These are phyloP conservation scores for Purshia tridentata DNA, from an alignment of 306 rosid species.

Conservation along the genomic window DNA sequence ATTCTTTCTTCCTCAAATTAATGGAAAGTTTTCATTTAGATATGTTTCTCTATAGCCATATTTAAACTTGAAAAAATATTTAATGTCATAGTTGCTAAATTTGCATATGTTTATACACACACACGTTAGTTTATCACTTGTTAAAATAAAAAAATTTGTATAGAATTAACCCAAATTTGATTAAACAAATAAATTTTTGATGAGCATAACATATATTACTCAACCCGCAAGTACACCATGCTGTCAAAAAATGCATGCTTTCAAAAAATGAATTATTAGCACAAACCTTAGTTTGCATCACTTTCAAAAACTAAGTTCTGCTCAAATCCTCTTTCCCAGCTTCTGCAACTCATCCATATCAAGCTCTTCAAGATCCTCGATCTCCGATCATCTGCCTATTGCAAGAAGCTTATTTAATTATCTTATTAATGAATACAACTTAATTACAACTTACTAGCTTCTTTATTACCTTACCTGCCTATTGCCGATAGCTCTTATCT, in stretches of 20 bases:
- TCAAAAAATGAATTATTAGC: neutral
- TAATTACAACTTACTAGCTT: too few species aligned
- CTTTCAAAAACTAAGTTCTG: slow-evolving; percentile 39
- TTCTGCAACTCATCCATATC: slow-evolving; percentile 29
- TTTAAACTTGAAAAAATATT: neutral
- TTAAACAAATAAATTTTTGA: neutral
- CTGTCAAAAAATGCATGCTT: neutral
- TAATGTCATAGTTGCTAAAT: too few species aligned
- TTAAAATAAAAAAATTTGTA: too few species aligned
- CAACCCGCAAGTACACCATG: too few species aligned
- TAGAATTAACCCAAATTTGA: too few species aligned
- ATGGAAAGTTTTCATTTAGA: neutral
- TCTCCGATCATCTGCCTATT: slow-evolving; percentile 39
- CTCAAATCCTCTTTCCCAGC: slow-evolving; percentile 34
- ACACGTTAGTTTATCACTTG: too few species aligned
- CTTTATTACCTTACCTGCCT: too few species aligned
- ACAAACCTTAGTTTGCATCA: slow-evolving; percentile 34
- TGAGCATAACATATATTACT: too few species aligned
- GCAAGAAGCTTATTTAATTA: neutral
- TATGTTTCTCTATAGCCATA: neutral
- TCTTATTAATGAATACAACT: too few species aligned
- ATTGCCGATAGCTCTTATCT: too few species aligned
- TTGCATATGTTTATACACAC: too few species aligned
- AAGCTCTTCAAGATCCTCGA: slow-evolving; percentile 37
- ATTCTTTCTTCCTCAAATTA: slow-evolving; percentile 32